phyloP scores from a whole-genome alignment of 805 yeast species.

The Pichia pseudocactophila region DNA sequence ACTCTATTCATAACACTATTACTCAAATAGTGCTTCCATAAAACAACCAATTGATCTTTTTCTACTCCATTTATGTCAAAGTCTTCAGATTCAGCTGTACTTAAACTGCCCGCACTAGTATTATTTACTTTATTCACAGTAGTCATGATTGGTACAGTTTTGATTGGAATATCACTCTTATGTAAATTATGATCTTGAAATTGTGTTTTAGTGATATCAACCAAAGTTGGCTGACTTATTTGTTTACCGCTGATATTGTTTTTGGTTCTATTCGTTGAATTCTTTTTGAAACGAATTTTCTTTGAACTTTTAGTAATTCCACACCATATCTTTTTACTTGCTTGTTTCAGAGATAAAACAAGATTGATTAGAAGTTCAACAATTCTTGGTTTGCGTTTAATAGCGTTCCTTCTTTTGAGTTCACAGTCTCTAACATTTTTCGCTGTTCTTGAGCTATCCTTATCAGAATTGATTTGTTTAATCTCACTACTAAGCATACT shows the following conservation, averaged over 20 bases:
- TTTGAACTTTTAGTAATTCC: constrained; percentile 11
- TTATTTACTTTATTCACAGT: neutral
- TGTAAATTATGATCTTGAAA: constrained; percentile 5
- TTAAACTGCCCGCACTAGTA: neutral
- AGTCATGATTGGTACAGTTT: neutral
- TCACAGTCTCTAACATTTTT: constrained; percentile 6
- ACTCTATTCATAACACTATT: constrained; percentile 20
- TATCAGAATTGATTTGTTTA: neutral
- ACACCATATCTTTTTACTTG: constrained; percentile 15
- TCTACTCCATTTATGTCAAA: constrained; percentile 3
- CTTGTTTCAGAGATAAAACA: constrained; percentile 10
- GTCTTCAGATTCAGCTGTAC: neutral
- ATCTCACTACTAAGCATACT: neutral
- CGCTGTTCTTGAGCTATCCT: neutral
- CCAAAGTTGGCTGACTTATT: constrained; percentile 5
- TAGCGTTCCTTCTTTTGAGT: constrained; percentile 25
- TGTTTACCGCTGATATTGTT: neutral
- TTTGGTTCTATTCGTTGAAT: neutral
- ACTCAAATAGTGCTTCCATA: constrained; percentile 25
- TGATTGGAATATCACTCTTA: neutral
- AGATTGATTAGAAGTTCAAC: constrained; percentile 14
- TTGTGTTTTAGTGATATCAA: constrained; percentile 8
- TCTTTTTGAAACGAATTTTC: constrained; percentile 8
- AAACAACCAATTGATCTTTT: constrained; percentile 12
- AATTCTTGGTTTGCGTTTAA: constrained; percentile 26